These are phyloP conservation scores for Rhododendron vialii DNA, from an alignment of 148 eudicot genomes.

Conservation along the genomic window DNA sequence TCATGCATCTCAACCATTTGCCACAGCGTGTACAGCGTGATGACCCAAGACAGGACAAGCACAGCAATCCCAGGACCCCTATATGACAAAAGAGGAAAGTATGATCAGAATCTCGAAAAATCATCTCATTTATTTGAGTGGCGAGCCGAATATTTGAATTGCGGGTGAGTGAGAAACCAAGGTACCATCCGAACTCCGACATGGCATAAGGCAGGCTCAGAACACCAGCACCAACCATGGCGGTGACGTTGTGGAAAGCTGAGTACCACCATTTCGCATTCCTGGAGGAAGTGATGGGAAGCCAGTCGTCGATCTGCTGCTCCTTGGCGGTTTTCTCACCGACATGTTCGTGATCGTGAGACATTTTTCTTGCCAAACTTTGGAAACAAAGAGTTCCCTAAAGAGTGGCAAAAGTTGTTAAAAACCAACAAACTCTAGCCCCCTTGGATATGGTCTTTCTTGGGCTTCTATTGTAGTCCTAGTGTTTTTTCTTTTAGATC, in stretches of 20 bases:
- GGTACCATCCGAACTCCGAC: constrained; percentile 10
- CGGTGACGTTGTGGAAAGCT: constrained; percentile 12
- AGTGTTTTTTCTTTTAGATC: neutral
- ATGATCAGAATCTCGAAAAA: neutral
- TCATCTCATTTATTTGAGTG: neutral
- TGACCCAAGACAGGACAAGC: constrained; percentile 2
- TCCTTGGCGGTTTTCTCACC: neutral
- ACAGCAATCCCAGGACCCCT: constrained; percentile 8
- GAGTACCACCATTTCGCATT: constrained; percentile 6
- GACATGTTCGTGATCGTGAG: neutral
- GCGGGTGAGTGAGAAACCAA: neutral
- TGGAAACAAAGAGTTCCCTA: neutral
- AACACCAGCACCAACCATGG: constrained; percentile 12
- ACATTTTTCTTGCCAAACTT: neutral
- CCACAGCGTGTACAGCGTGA: constrained; percentile 10
- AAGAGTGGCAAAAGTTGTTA: neutral
- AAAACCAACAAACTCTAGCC: neutral
- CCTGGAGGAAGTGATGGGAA: constrained; percentile 12
- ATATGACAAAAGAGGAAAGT: neutral
- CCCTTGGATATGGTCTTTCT: neutral
- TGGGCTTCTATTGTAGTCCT: neutral
- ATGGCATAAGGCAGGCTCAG: constrained; percentile 12
- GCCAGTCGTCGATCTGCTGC: constrained; percentile 7
- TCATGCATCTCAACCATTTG: constrained; percentile 16
- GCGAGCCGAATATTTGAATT: neutral